Base-by-base conservation (phyloP, 2,329 filamentous ascomycete genomes). In the Paraphoma sp. region DNA sequence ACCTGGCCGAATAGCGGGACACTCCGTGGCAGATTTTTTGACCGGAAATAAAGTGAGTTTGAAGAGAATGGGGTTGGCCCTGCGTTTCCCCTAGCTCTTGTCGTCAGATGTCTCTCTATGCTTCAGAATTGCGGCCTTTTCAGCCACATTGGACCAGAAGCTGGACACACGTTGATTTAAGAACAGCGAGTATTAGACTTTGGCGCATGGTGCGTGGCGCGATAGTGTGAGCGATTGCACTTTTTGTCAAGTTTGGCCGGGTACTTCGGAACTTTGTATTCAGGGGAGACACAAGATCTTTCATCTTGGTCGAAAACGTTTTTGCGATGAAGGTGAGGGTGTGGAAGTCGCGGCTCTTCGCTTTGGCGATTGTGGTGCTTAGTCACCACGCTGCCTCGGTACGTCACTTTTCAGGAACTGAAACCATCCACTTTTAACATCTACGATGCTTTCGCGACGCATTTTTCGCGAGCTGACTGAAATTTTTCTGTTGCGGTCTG, bases 371-470 rank as follows among this genome's bases (percentile, higher is more conserved):
- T 23, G 3, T 36, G 14, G 33, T 36, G 33, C 33, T 36, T 36
- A 36, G 23, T 23, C 23, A 23, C 23, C 23, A 23, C 23, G 23
- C 23, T 23, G 23, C 23, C 23, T 23, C 23, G 23, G 23, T 23
- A 23, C 23, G 23, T 23, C 23, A 23, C 23, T 3, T 5, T 23
- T 23, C 23, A 23, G 23, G 23, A 23, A 23, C 23, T 23, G 23
- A 10, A 36, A 14, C 33, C 2, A 10, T 36, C 33, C 2, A 36
- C 10, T 36, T 16, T 43, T 45, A 45, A 54, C 51, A 57, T 56
- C 51, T 60, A 49, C 59, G 45, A 77, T 78, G 75, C 68, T 78
- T 45, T 77, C 76, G 49, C 70, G 68, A 44, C 73, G 72, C 50
- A 17, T 76, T 31, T 74, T 78, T 45, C 72, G 57, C 48, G 70